Percentiles rank a stretch among this genome's conserved stretches.
These are phyloP conservation scores for Candolleomyces efflorescens DNA, from an alignment of 768 basidiomycete genomes.

Conservation along the genomic window DNA sequence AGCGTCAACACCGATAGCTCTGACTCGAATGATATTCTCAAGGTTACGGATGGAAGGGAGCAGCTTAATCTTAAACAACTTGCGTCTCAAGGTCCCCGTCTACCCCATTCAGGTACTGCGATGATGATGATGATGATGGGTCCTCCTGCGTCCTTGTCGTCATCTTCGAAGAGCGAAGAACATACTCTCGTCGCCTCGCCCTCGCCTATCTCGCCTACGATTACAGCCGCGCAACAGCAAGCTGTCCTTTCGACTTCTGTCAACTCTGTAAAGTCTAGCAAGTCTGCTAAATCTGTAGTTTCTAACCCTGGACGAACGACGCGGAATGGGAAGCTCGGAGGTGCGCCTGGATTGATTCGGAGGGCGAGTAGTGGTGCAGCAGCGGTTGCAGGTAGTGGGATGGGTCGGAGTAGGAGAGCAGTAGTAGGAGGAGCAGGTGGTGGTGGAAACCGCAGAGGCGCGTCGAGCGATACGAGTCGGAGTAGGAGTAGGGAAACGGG, in stretches of 20 bases:
- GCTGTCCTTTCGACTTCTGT: background rate
- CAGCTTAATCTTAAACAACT: too few species aligned
- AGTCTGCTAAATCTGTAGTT: background rate
- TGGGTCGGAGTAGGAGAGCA: constrained; percentile 2
- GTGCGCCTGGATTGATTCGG: constrained; percentile 1
- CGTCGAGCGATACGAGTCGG: background rate
- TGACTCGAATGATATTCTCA: background rate
- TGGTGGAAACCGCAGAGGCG: background rate
- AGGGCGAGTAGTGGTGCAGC: constrained; percentile 11
- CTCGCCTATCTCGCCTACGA: too few species aligned
- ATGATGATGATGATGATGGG: too few species aligned
- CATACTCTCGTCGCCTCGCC: too few species aligned
- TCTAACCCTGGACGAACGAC: background rate
- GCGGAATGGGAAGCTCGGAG: background rate
- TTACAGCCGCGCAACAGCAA: too few species aligned
- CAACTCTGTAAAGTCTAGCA: background rate
- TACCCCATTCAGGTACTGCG: too few species aligned
- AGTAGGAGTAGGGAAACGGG: constrained; percentile 8
- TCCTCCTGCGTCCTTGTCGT: too few species aligned
- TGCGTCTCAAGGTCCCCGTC: too few species aligned
- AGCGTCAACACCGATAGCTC: background rate
- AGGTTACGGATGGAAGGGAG: too few species aligned
- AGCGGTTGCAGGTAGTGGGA: too few species aligned
- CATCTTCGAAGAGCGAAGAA: too few species aligned
- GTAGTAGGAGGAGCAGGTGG: constrained; percentile 2